phyloP scores from a whole-genome alignment of 176 grass and related monocot species.

The Bonia amplexicaulis region DNA sequence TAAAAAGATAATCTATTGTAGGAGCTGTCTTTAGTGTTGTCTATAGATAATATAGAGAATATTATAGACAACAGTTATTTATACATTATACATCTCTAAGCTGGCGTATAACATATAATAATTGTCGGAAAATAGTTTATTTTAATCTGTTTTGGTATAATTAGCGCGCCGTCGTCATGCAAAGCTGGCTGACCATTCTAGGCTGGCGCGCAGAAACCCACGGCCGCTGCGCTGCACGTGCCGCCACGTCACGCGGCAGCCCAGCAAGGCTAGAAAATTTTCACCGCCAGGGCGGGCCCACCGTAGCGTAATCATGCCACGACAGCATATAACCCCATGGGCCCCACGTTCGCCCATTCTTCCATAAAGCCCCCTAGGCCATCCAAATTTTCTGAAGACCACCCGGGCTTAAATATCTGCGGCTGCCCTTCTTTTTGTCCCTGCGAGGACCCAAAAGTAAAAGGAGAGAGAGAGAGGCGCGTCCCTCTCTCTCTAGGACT shows the following conservation, averaged over 20 bases:
- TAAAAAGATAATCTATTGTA: too few relatives aligned
- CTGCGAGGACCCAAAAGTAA: slow-evolving; percentile 10
- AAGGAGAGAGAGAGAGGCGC: not conserved
- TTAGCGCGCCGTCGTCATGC: too few relatives aligned
- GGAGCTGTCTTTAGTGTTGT: too few relatives aligned
- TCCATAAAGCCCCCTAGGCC: not conserved
- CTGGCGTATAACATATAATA: too few relatives aligned
- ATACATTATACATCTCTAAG: too few relatives aligned
- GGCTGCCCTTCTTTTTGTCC: slow-evolving; percentile 26
- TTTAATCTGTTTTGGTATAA: too few relatives aligned
- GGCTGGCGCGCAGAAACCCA: not conserved
- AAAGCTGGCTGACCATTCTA: too few relatives aligned
- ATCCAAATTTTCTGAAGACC: not conserved
- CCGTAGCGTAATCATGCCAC: not conserved
- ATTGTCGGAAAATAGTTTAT: too few relatives aligned
- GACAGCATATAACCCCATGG: not conserved
- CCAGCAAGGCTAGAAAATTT: not conserved
- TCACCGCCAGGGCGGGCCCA: not conserved
- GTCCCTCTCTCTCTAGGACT: not conserved
- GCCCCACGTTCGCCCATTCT: not conserved
- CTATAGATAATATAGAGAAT: too few relatives aligned
- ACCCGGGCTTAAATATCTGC: not conserved
- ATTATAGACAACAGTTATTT: too few relatives aligned
- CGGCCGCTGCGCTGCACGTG: not conserved
- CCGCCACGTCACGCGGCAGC: not conserved